Evolutionary conservation across 2,329 filamentous ascomycete genomes (phyloP), one percentile per base, ranked within the genome.

Genomic region (Fusarium sp.): DNA sequence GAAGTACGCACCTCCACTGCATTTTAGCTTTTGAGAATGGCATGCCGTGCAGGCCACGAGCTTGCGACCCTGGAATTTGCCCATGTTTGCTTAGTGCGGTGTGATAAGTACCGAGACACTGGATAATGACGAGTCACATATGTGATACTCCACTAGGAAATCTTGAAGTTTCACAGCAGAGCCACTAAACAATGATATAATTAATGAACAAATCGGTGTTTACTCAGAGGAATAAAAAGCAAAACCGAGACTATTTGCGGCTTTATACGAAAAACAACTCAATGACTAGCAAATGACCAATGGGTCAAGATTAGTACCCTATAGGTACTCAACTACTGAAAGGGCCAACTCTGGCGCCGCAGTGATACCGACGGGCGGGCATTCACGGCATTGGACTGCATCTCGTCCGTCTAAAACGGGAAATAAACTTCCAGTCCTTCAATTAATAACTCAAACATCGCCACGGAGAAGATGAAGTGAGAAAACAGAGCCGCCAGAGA

Each of bases 401-500:
- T 8, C 28, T 42, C 14, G 5, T 26, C 57, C 44, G 33, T 60
- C 26, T 39, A 22, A 20, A 15, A 56, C 55, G 18, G 38, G 28
- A 4, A 61, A 35, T 28, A 9, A 55, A 13, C n/a, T 20, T 36
- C n/a, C 31, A 52, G 35, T 56, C 28, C 36, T 11, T 42, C 20
- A n/a, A 51, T 45, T 39, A 39, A 22, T 39, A 39, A 24, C 28
- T 48, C 41, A 41, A 39, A 45, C 18, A 49, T 51, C n/a, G 39
- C 39, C 39, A 52, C 47, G 18, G 41, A 47, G 26, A 14, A 62
- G 26, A 31, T 20, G 24, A 45, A 12, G 45, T 6, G 67, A 70
- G 69, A 38, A 48, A 70, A 66, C 66, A 70, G 62, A 63, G 66
- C 66, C 66, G 49, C 48, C 14, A 15, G 67, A 67, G 69, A 63